These are phyloP conservation scores for Corymbia citriodora DNA, from an alignment of 441 rosid species.

Conservation along the genomic window DNA sequence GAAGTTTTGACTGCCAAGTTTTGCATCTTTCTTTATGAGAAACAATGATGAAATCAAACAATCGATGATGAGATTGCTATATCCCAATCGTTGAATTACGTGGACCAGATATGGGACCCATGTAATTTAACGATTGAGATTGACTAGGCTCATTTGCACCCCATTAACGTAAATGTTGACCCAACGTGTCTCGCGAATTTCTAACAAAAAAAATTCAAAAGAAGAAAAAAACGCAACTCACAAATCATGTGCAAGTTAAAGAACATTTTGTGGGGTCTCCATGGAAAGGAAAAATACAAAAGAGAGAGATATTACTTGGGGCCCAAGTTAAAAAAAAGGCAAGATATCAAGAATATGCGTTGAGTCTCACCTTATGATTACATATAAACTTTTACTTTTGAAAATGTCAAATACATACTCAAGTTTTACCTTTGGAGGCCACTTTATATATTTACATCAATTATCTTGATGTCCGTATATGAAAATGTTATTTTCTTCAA, in stretches of 20 bases:
- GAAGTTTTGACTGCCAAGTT: conserved; percentile 42
- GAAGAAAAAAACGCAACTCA: neutral
- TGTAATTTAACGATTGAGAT: no score
- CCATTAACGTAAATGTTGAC: accelerated
- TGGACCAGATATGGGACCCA: accelerated
- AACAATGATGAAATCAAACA: neutral
- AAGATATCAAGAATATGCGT: no score
- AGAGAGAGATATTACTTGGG: neutral
- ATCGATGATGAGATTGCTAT: neutral
- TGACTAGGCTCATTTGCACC: no score
- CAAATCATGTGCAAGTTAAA: neutral
- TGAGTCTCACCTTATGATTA: no score
- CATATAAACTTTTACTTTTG: neutral
- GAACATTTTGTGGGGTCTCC: neutral
- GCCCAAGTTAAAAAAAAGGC: neutral
- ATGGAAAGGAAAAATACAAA: no score
- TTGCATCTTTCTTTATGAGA: conserved; percentile 50
- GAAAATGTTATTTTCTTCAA: neutral
- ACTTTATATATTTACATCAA: neutral
- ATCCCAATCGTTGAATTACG: neutral
- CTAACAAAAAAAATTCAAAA: neutral
- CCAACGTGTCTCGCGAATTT: neutral
- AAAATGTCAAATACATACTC: neutral
- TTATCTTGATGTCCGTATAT: neutral
- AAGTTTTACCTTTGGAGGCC: neutral